Evolutionary conservation across 2,329 filamentous ascomycete species (phyloP).

Genomic region (Phaeosphaeria sp.): DNA sequence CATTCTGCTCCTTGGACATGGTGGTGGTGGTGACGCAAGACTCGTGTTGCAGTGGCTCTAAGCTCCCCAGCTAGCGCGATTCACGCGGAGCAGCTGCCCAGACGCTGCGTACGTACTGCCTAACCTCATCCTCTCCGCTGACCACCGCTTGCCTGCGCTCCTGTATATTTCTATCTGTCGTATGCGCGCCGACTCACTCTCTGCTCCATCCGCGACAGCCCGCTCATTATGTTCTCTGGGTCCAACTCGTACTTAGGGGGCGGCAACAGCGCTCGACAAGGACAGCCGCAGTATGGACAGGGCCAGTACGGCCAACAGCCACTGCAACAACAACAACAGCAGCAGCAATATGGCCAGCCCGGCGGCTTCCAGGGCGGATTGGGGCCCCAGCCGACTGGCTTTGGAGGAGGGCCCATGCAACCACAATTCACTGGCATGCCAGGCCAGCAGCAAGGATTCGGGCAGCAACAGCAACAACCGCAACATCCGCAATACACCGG

Average conservation of each 20-base stretch:
- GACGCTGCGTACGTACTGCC: constrained; percentile 12
- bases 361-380: constrained; percentile 58
- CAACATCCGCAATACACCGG: constrained; percentile 54
- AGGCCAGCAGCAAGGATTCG: not conserved
- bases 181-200: constrained; percentile 27
- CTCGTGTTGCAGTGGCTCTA: constrained; percentile 22
- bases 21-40: constrained; percentile 18
- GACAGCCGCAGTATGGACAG: constrained; percentile 57
- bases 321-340: constrained; percentile 50
- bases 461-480: constrained; percentile 54
- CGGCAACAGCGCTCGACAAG: constrained; percentile 75
- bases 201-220: constrained; percentile 27
- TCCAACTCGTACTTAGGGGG: constrained; percentile 86
- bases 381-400: constrained; percentile 60
- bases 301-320: too few species aligned
- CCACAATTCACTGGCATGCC: constrained; percentile 53
- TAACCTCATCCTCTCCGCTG: constrained; percentile 31
- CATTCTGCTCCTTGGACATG: constrained; percentile 44
- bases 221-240: constrained; percentile 80
- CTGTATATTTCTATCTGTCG: constrained; percentile 17
- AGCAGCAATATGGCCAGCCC: constrained; percentile 61
- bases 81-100: constrained; percentile 29
- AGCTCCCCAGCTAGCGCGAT: constrained; percentile 33
- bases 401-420: constrained; percentile 57
- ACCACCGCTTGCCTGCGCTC: constrained; percentile 23